Conservation (phyloP, 345 rosid species). For the Abelmoschus esculentus region DNA sequence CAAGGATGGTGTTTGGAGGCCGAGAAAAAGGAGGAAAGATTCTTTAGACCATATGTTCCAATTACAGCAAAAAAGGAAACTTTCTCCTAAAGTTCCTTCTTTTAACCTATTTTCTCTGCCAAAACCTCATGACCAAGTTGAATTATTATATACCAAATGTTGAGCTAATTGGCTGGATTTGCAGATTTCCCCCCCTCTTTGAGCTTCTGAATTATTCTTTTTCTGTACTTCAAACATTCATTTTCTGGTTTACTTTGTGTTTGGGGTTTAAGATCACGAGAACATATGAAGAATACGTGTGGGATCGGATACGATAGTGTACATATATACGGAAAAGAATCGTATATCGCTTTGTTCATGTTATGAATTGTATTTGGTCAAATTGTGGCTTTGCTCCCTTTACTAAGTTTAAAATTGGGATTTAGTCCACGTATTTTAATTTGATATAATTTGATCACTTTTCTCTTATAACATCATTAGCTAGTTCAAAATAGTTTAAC, state of each 20-base stretch:
- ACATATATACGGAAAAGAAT: no score
- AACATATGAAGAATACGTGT: not conserved
- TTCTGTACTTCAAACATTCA: not conserved
- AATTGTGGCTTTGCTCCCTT: no score
- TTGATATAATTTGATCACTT: no score
- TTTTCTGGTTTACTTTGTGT: not conserved
- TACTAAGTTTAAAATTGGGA: not conserved
- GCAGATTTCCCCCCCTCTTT: not conserved
- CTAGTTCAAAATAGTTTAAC: no score
- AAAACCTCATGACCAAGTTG: slow-evolving; percentile 2
- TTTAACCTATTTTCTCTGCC: not conserved
- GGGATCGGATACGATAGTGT: no score
- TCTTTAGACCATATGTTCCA: slow-evolving; percentile 3
- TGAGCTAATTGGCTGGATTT: not conserved
- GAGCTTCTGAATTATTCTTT: not conserved
- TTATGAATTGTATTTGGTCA: no score
- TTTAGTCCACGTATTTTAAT: no score
- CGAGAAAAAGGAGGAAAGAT: slow-evolving; percentile 1
- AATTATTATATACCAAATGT: not conserved
- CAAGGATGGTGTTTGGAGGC: slow-evolving; percentile 2
- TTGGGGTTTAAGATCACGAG: not conserved
- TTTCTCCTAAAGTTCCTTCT: not conserved
- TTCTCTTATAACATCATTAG: no score
- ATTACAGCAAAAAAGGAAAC: not conserved
- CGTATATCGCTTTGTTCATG: not conserved